A percentile compares a stretch with the other conserved stretches of the same genome.
phyloP scores from a whole-genome alignment of 75 land plant genomes.

The Selaginella tamariscina region DNA sequence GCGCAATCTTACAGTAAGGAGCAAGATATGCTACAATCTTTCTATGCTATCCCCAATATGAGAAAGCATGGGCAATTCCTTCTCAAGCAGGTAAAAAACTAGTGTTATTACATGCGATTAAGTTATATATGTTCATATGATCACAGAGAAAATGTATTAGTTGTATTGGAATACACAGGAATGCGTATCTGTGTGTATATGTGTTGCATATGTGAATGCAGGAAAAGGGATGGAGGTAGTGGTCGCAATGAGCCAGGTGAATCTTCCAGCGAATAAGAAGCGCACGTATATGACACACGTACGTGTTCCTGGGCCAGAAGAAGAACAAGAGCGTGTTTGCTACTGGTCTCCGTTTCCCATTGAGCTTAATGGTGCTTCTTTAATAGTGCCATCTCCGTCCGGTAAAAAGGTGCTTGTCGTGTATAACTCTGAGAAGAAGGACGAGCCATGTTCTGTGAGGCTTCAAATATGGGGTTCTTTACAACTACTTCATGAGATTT shows the following conservation, averaged over 20 bases:
- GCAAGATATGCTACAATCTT: constrained; percentile 63
- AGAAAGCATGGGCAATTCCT: constrained; percentile 76
- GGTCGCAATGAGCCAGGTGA: constrained; percentile 66
- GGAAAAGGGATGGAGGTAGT: constrained; percentile 43
- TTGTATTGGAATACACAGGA: not conserved
- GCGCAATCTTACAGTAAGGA: constrained; percentile 13
- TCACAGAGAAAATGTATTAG: not conserved
- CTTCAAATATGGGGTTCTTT: constrained; percentile 76
- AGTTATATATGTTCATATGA: not conserved
- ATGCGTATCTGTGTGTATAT: constrained; percentile 7
- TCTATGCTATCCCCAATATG: constrained; percentile 57
- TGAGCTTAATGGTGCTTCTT: constrained; percentile 59
- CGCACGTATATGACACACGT: constrained; percentile 47
- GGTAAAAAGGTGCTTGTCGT: constrained; percentile 82
- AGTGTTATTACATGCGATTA: not conserved
- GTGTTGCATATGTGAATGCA: no score
- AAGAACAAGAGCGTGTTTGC: constrained; percentile 21
- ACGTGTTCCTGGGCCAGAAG: constrained; percentile 34
- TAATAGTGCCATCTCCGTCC: constrained; percentile 83
- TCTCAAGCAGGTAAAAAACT: constrained; percentile 33
- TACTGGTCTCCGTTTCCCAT: constrained; percentile 91
- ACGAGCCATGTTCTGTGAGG: constrained; percentile 33
- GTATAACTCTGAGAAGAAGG: constrained; percentile 47
- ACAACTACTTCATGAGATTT: constrained; percentile 59
- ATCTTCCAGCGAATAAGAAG: constrained; percentile 69